Base-by-base conservation (phyloP, 371 early-diverging fungal species). In the Parasitella parasitica region DNA sequence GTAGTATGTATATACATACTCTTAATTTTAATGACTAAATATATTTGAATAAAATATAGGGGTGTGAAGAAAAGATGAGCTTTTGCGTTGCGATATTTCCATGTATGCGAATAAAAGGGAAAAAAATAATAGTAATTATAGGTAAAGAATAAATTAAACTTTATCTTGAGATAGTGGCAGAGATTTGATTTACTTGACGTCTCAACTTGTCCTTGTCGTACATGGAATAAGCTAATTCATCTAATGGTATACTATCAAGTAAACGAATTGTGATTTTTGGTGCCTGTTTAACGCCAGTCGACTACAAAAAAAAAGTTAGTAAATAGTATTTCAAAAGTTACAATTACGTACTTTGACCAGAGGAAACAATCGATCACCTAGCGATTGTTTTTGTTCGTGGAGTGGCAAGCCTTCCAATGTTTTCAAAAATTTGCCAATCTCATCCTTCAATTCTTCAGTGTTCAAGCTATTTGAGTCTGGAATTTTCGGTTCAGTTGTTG, bases 201-300 rank as follows among this genome's bases (percentile, higher is more conserved):
- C 60, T 68, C 27, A 68, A 37, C 30, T 59, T 58, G 18, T 55
- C 59, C 63, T 68, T 58, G 57, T 83, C 75, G 30, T 76, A 67
- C 80, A 83, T 83, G 6, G 64, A 49, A 65, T 75, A 74, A 38
- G 84, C 84, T 26, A 83, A 59, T 27, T 77, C 81, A 15, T 68
- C 54, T 20, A 83, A 46, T 20, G 82, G 77, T 15, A 80, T 61
- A 16, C 72, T 76, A 35, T 83, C 84, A 55, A 83, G 38, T 41
- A 83, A 66, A 20, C 63, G 70, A 22, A 83, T 78, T 11, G 81
- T 81, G 27, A 81, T 68, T 60, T 72, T 78, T 2, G 78, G 77
- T 2, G 84, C 71, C 20, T 63, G 68, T 30, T 68, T 70, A 7
- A 73, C 61, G 11, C 76, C 76, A 20, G 76, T 72, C 1, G 70